Evolutionary conservation across 2,329 filamentous ascomycete species (phyloP).

Genomic region (Colletotrichum camelliae): DNA sequence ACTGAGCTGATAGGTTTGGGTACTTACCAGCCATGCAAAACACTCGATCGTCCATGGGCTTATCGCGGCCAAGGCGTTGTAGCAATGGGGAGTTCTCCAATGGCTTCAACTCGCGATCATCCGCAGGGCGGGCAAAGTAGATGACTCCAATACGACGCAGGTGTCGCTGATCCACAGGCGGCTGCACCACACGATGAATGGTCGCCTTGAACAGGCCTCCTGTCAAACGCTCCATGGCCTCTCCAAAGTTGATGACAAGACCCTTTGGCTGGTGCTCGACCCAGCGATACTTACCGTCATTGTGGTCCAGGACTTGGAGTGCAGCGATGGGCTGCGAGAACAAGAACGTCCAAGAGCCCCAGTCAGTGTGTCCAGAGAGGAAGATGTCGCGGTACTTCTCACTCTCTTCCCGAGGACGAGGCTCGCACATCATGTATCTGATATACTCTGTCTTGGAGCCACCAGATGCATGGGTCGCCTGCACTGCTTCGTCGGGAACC

Average conservation of each 20-base stretch:
- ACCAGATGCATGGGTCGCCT: conserved; percentile 36
- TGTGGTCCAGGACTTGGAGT: conserved; percentile 39
- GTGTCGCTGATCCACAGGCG: conserved; percentile 38
- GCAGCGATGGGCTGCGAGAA: conserved; percentile 44
- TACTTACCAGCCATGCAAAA: neutral
- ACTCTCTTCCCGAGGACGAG: conserved; percentile 37
- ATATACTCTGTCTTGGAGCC: conserved; percentile 40
- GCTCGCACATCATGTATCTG: conserved; percentile 44
- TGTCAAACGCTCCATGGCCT: conserved; percentile 31
- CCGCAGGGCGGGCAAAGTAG: conserved; percentile 40
- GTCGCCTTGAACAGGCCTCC: conserved; percentile 34
- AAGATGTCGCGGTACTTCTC: conserved; percentile 41
- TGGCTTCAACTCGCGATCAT: conserved; percentile 34
- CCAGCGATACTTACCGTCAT: conserved; percentile 30
- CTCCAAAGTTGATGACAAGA: conserved; percentile 42
- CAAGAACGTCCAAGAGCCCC: conserved; percentile 40
- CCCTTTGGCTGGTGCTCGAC: conserved; percentile 27
- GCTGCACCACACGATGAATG: conserved; percentile 33
- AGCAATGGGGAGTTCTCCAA: conserved; percentile 38
- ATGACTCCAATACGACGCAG: conserved; percentile 40
- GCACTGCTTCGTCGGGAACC: conserved; percentile 40
- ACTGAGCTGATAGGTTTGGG: neutral
- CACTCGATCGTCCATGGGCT: conserved; percentile 1
- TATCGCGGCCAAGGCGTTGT: conserved; percentile 28
- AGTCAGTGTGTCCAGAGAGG: conserved; percentile 46